These are phyloP conservation scores for Ephemerocybe angulata DNA, from an alignment of 768 basidiomycete genomes.

Conservation along the genomic window DNA sequence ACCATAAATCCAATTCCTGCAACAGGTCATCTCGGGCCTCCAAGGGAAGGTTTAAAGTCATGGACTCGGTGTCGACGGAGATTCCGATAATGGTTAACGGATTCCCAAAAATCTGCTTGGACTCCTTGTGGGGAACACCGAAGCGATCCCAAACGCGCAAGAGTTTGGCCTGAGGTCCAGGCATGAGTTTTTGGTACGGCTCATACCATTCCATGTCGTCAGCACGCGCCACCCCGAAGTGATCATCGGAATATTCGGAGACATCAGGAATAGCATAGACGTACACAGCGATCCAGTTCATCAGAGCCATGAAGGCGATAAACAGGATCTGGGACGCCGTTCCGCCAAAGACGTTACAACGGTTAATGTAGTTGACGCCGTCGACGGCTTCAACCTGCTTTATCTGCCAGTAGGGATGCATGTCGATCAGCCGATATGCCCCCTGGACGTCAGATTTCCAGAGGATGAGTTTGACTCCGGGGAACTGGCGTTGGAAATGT, in stretches of 20 bases:
- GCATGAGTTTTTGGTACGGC: constrained; percentile 25
- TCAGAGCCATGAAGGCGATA: constrained; percentile 34
- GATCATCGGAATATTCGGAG: no score
- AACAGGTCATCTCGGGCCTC: constrained; percentile 6
- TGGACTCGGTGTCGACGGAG: constrained; percentile 26
- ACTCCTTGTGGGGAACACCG: constrained; percentile 34
- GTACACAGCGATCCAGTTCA: constrained; percentile 16
- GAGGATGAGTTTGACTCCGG: no score
- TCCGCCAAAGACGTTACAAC: no score
- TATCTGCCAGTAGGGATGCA: no score
- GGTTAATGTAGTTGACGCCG: no score
- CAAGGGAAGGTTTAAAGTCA: constrained; percentile 24
- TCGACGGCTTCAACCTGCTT: no score
- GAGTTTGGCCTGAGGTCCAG: constrained; percentile 28
- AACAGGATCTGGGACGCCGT: background rate
- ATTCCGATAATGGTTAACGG: constrained; percentile 37
- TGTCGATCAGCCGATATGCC: background rate
- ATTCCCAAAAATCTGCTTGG: constrained; percentile 35
- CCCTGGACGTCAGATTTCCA: no score
- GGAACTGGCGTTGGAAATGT: no score
- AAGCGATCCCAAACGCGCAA: constrained; percentile 38
- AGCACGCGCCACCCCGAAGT: no score
- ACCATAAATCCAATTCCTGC: constrained; percentile 4
- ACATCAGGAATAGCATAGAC: no score
- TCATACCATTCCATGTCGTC: constrained; percentile 22